Base-by-base conservation (phyloP, 345 rosid species). In the Eucalyptus marginata region DNA sequence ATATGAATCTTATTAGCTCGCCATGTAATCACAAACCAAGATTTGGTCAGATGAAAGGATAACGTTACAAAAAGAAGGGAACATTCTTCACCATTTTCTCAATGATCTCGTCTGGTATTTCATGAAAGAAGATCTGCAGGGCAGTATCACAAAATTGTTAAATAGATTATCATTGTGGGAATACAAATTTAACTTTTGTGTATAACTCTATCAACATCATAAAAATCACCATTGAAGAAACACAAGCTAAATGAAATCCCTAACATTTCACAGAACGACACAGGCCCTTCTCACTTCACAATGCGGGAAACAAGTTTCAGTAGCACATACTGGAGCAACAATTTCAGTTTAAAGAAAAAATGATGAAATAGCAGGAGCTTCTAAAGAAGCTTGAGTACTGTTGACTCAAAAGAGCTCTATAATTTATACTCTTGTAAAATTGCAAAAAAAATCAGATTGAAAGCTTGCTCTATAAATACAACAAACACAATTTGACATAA, bases 81-180 rank as follows among this genome's bases (percentile, higher is more conserved):
- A 40, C 49, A 54, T 27, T 89, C 51, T 91, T 76, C 93, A 96
- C 99, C 98, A 96, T 94, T 85, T 94, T 95, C 79, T 95, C 95
- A n/a, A 96, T 96, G 91, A 90, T 92, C 89, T 95, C 95, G 40
- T 96, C 96, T 8, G 98, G 94, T 93, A 98, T 97, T 92, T 96
- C 97, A 88, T 96, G 94, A 92, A 97, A 98, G 90, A 92, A 88
- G 80, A 97, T 96, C 99, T 96, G 97, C 96, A 90, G 86, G 87
- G 87, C 87, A 91, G 52, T 40, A 68, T 24, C 90, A 86, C 80
- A 44, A n/a, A 79, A 40, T 43, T 14, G 50, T 40, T 25, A 25
- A 14, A 44, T 43, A 36, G 20, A 20, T 18, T 16, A 11, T 71
- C 25, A 10, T 36, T 71, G 81, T 36, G 25, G 81, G 46, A 36